Base-by-base conservation (phyloP, 2,329 filamentous ascomycete genomes). In the Neurospora crassa region DNA sequence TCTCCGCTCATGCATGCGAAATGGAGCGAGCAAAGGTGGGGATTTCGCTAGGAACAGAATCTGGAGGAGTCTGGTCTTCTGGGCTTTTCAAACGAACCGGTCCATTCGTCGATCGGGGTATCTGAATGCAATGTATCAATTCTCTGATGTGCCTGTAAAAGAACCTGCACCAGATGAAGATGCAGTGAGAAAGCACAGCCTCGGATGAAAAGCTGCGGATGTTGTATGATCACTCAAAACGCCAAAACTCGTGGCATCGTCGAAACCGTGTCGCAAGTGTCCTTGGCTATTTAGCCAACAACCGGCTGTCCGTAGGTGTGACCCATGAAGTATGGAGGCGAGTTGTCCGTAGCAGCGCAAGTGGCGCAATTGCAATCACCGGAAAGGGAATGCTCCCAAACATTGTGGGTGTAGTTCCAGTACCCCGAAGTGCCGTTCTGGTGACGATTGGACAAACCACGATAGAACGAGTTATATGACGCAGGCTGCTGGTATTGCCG, bases 281-380 rank as follows among this genome's bases (percentile, higher is more conserved):
- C 40, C 68, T 18, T 63, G 37, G 59, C 7, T 29, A n/a, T 24
- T 82, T 77, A 87, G 70, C 87, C 86, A 78, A 88, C 84, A 18
- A 89, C 87, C 16, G 87, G 80, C 76, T 88, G 87, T 40, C 84
- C 82, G 71, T 87, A 88, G 59, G 78, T 79, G 70, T 85, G 83
- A 29, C 82, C 76, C 68, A 81, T 71, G 34, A 88, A 86, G 77
- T 87, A 88, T 0, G 81, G 77, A 4, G 79, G 76, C 14, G 83
- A 80, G 75, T 73, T 74, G 69, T 83, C 79, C 10, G 82, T 78
- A 20, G 83, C 79, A 40, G 81, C 77, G 75, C 86, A 88, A 72
- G 79, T 81, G 40, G 79, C 74, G 73, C 86, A 88, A 71, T 79
- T 82, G 79, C 86, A 88, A 71, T 87, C 86, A 7, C 82, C 80